These are phyloP conservation scores for Backusella tuberculispora DNA, from an alignment of 192 early-diverging fungal species.

Conservation along the genomic window DNA sequence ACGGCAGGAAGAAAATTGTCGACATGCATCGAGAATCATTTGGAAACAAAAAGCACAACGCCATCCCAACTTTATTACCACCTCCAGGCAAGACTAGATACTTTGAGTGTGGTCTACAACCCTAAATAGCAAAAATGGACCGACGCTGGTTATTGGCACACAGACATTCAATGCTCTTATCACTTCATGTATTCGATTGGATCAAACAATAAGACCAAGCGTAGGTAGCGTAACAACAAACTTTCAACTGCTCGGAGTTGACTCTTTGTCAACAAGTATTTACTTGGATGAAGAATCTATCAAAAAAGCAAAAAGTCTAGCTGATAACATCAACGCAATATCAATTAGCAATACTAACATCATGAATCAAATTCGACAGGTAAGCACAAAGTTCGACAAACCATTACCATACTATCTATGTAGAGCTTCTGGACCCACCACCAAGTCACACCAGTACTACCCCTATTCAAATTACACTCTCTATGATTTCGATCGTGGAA, in stretches of 20 bases:
- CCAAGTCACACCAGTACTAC: too few relatives aligned
- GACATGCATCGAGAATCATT: constrained; percentile 39
- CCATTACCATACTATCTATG: constrained; percentile 13
- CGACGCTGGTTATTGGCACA: constrained; percentile 37
- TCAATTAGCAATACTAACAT: background rate
- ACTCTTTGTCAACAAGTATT: constrained; percentile 7
- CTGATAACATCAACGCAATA: constrained; percentile 9
- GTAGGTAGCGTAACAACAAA: constrained; percentile 30
- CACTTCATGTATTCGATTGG: constrained; percentile 39
- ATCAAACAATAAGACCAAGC: constrained; percentile 18
- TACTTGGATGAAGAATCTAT: constrained; percentile 21
- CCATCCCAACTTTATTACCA: too few relatives aligned
- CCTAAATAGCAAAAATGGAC: constrained; percentile 20
- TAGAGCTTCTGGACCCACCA: background rate
- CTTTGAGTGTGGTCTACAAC: constrained; percentile 40
- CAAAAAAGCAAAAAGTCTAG: constrained; percentile 16
- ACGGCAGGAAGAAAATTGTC: constrained; percentile 32
- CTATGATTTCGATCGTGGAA: too few relatives aligned
- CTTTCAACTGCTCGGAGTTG: constrained; percentile 14
- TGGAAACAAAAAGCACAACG: constrained; percentile 25
- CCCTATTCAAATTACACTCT: too few relatives aligned
- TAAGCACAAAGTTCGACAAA: constrained; percentile 14
- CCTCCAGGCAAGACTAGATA: constrained; percentile 23
- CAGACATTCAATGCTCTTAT: constrained; percentile 38
- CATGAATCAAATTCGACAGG: too few relatives aligned